These are phyloP conservation scores for Auriscalpium orientale DNA, from an alignment of 768 basidiomycete genomes.

Conservation along the genomic window DNA sequence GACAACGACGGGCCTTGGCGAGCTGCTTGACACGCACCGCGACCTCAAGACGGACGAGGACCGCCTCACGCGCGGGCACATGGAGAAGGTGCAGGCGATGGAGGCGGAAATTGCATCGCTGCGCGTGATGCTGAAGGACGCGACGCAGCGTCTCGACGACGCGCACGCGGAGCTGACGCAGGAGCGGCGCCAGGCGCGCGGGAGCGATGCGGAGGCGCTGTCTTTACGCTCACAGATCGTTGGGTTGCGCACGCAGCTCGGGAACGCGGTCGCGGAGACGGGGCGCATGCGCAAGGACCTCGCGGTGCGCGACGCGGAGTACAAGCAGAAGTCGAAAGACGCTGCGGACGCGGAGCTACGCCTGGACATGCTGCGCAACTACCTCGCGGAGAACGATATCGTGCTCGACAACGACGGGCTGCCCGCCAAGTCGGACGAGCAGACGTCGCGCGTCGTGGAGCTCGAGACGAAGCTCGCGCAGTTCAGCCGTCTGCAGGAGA, in stretches of 20 bases:
- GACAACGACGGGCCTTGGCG: slow-evolving; percentile 79
- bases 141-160: slow-evolving; percentile 63
- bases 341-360: slow-evolving; percentile 66
- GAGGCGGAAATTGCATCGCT: slow-evolving; percentile 72
- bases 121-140: slow-evolving; percentile 74
- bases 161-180: slow-evolving; percentile 55
- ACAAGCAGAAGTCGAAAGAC: slow-evolving; percentile 57
- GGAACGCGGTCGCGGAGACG: slow-evolving; percentile 57
- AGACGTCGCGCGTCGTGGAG: slow-evolving; percentile 50
- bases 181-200: slow-evolving; percentile 57
- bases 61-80: slow-evolving; percentile 62
- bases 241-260: slow-evolving; percentile 66
- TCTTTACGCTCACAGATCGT: slow-evolving; percentile 65
- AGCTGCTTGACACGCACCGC: slow-evolving; percentile 82
- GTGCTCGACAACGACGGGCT: slow-evolving; percentile 67
- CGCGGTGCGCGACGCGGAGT: slow-evolving; percentile 52
- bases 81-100: slow-evolving; percentile 75
- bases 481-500: slow-evolving; percentile 61
- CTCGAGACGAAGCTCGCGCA: slow-evolving; percentile 76
- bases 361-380: slow-evolving; percentile 71
- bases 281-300: slow-evolving; percentile 67
- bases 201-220: slow-evolving; percentile 57
- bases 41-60: slow-evolving; percentile 83
- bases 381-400: slow-evolving; percentile 85
- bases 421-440: slow-evolving; percentile 33